These are phyloP conservation scores for Umbellularia californica DNA, from an alignment of 164 flowering plant species.

Conservation along the genomic window DNA sequence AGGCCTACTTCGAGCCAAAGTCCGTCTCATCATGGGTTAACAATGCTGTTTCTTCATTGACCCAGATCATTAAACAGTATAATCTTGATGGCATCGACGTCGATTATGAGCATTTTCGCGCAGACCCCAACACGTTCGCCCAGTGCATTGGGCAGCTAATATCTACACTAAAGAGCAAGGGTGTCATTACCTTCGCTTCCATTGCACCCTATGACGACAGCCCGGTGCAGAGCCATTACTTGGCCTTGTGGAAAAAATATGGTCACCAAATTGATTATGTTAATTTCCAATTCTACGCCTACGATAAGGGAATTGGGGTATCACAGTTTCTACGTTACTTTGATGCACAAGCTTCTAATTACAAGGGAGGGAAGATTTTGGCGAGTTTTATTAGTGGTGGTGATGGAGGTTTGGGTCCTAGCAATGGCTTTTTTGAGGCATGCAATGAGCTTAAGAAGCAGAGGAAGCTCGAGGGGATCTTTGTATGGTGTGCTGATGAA, in stretches of 20 bases:
- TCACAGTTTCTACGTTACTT: slow-evolving; percentile 37
- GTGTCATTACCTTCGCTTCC: slow-evolving; percentile 43
- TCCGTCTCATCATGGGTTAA: slow-evolving; percentile 50
- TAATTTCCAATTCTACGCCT: slow-evolving; percentile 59
- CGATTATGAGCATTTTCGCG: slow-evolving; percentile 44
- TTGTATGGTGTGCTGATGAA: slow-evolving; percentile 59
- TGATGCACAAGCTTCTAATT: slow-evolving; percentile 30
- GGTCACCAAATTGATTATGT: slow-evolving; percentile 45
- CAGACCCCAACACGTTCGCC: slow-evolving; percentile 34
- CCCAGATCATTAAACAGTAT: slow-evolving; percentile 35
- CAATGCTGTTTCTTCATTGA: slow-evolving; percentile 57
- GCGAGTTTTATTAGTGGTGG: slow-evolving; percentile 36
- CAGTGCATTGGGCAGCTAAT: slow-evolving; percentile 46
- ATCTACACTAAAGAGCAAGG: slow-evolving; percentile 24
- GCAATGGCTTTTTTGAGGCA: slow-evolving; percentile 44
- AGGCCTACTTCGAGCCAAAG: slow-evolving; percentile 38
- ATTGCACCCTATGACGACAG: slow-evolving; percentile 48
- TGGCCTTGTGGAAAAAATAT: slow-evolving; percentile 39
- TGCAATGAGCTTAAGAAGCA: slow-evolving; percentile 34
- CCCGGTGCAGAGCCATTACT: slow-evolving; percentile 39
- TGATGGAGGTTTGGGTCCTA: slow-evolving; percentile 39
- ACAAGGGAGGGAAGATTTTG: slow-evolving; percentile 38
- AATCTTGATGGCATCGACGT: slow-evolving; percentile 50
- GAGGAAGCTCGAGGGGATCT: slow-evolving; percentile 40
- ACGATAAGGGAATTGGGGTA: slow-evolving; percentile 37